Percentiles rank a stretch among this genome's conserved stretches.
Evolutionary conservation across 768 basidiomycete genomes (phyloP).

Genomic region (Amyloporia xantha): DNA sequence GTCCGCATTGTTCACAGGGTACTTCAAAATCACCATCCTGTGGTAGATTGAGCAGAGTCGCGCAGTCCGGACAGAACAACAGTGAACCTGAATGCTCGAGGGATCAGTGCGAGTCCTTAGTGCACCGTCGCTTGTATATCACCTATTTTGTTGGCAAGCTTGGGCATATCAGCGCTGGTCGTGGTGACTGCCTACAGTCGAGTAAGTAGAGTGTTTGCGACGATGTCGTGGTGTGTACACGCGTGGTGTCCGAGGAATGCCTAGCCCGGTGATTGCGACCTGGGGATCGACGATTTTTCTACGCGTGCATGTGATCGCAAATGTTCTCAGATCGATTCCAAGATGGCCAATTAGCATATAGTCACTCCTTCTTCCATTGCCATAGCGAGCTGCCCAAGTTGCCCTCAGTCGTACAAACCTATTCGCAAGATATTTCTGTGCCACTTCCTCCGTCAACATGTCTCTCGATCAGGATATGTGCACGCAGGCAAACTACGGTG

Average conservation of each 20-base stretch:
- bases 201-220: too few species aligned
- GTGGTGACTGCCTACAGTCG: too few species aligned
- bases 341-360: too few species aligned
- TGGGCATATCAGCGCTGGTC: slow-evolving; percentile 12
- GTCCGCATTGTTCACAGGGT: slow-evolving; percentile 82
- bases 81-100: slow-evolving; percentile 66
- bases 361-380: too few species aligned
- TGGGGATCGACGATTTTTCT: background rate
- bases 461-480: slow-evolving; percentile 45
- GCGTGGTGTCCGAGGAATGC: background rate
- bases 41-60: slow-evolving; percentile 82
- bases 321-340: slow-evolving; percentile 3
- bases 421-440: too few species aligned
- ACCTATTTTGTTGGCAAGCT: slow-evolving; percentile 45
- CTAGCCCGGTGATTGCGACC: background rate
- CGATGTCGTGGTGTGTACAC: too few species aligned
- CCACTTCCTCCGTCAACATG: slow-evolving; percentile 3
- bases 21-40: slow-evolving; percentile 67
- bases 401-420: too few species aligned
- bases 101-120: background rate
- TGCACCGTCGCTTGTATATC: slow-evolving; percentile 10
- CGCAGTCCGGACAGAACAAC: slow-evolving; percentile 91
- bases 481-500: slow-evolving; percentile 73
- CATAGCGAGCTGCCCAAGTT: too few species aligned
- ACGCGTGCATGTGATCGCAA: slow-evolving; percentile 1